phyloP scores from a whole-genome alignment of 352 stramenopile species.

The Phytophthora fragariaefolia region DNA sequence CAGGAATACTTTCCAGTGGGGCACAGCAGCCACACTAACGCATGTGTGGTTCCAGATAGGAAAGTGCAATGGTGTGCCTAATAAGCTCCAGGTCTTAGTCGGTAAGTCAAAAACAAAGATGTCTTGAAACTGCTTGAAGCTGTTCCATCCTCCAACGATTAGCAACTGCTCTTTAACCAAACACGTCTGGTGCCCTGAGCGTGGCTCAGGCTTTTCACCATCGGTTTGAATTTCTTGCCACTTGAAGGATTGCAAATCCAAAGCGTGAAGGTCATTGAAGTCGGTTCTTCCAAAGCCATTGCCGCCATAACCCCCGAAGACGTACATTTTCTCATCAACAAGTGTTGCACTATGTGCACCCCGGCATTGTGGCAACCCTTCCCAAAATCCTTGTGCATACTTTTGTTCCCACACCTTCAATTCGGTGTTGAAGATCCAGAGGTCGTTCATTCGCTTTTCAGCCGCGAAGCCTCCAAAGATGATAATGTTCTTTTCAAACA shows the following conservation, averaged over 20 bases:
- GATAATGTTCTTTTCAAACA: conserved; percentile 89
- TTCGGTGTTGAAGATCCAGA: conserved; percentile 96
- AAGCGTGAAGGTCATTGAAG: conserved; percentile 94
- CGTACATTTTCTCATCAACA: conserved; percentile 89
- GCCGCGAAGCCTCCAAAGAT: conserved; percentile 96
- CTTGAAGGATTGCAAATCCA: conserved; percentile 92
- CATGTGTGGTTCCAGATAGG: conserved; percentile 96
- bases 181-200: conserved; percentile 94
- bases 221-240: conserved; percentile 91
- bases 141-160: conserved; percentile 97
- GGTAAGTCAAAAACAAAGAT: conserved; percentile 93
- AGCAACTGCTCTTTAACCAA: conserved; percentile 92
- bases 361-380: conserved; percentile 89
- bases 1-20: conserved; percentile 97
- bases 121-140: conserved; percentile 96
- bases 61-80: conserved; percentile 55
- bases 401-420: conserved; percentile 94
- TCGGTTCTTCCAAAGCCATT: conserved; percentile 94
- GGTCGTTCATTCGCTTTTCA: conserved; percentile 95
- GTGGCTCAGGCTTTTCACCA: conserved; percentile 91
- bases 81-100: conserved; percentile 86
- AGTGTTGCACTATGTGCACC: conserved; percentile 92
- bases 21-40: conserved; percentile 94
- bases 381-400: conserved; percentile 88
- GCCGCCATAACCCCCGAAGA: conserved; percentile 98